Percentiles rank a stretch among this genome's conserved stretches.
These are phyloP conservation scores for Amanita fuliginea DNA, from an alignment of 768 basidiomycete species.

Conservation along the genomic window DNA sequence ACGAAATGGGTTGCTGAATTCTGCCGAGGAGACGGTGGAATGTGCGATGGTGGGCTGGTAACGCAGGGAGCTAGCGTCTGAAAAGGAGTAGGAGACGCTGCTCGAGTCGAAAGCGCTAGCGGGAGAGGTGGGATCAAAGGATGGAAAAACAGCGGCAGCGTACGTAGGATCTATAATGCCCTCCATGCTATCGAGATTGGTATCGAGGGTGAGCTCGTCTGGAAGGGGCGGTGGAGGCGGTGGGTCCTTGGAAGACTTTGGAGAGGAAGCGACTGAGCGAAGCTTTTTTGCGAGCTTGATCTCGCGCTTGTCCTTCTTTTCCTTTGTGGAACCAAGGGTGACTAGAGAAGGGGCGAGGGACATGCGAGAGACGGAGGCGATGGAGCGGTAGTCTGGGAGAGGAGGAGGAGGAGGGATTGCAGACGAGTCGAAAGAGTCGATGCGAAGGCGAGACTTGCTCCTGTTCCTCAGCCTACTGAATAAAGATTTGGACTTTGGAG, in stretches of 20 bases:
- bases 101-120: conserved; percentile 31
- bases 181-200: conserved; percentile 66
- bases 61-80: conserved; percentile 17
- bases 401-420: background rate
- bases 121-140: conserved; percentile 16
- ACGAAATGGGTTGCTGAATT: conserved; percentile 33
- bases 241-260: conserved; percentile 18
- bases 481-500: conserved; percentile 4
- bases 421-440: conserved; percentile 5
- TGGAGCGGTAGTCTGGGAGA: conserved; percentile 3
- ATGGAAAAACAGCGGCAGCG: conserved; percentile 9
- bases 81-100: conserved; percentile 19
- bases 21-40: conserved; percentile 13
- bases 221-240: background rate
- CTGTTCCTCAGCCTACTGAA: conserved; percentile 8
- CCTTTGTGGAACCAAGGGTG: conserved; percentile 1
- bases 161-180: conserved; percentile 57
- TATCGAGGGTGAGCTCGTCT: conserved; percentile 42
- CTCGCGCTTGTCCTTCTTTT: conserved; percentile 8
- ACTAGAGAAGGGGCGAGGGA: conserved; percentile 3
- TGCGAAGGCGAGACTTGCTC: conserved; percentile 6
- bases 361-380: background rate
- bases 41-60: conserved; percentile 6
- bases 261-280: conserved; percentile 11
- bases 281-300: conserved; percentile 8